These are phyloP conservation scores for Viridothelium virens DNA, from an alignment of 495 filamentous ascomycete genomes.

Conservation along the genomic window DNA sequence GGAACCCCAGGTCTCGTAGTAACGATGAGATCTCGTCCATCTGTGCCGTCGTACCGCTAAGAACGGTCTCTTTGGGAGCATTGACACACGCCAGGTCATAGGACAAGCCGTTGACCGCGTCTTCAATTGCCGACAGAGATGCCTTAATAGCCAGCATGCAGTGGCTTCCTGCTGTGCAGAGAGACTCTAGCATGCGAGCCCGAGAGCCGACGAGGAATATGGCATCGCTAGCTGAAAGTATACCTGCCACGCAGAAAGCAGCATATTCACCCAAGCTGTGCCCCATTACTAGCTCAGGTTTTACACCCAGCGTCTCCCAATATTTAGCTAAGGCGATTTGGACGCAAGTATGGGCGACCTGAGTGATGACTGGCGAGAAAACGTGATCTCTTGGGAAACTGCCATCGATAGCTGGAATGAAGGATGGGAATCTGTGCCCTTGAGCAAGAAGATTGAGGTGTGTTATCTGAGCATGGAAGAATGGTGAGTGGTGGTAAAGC, in stretches of 20 bases:
- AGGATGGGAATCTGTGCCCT: conserved; percentile 17
- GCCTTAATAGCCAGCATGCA: conserved; percentile 33
- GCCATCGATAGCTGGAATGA: conserved; percentile 16
- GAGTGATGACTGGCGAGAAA: conserved; percentile 10
- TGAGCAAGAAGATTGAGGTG: not conserved
- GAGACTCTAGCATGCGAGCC: conserved; percentile 20
- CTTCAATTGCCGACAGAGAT: conserved; percentile 7
- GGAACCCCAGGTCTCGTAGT: conserved; percentile 21
- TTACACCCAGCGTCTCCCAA: conserved; percentile 34
- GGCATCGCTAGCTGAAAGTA: conserved; percentile 20
- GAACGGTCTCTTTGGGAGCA: conserved; percentile 29
- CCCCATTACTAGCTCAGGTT: conserved; percentile 31
- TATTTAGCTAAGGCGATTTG: conserved; percentile 34
- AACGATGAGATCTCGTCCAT: conserved; percentile 18
- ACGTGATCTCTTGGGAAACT: not conserved
- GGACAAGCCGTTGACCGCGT: not conserved
- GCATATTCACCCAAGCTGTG: conserved; percentile 32
- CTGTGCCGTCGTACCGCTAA: conserved; percentile 28
- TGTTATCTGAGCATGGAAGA: conserved; percentile 11
- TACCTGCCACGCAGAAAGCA: conserved; percentile 25
- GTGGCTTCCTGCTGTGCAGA: conserved; percentile 19
- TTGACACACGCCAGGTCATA: conserved; percentile 38
- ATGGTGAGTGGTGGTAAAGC: conserved; percentile 9
- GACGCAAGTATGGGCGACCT: conserved; percentile 32
- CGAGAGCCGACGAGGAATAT: conserved; percentile 24